phyloP scores from a whole-genome alignment of 75 land plant genomes.

The Pseudotsuga menziesii region DNA sequence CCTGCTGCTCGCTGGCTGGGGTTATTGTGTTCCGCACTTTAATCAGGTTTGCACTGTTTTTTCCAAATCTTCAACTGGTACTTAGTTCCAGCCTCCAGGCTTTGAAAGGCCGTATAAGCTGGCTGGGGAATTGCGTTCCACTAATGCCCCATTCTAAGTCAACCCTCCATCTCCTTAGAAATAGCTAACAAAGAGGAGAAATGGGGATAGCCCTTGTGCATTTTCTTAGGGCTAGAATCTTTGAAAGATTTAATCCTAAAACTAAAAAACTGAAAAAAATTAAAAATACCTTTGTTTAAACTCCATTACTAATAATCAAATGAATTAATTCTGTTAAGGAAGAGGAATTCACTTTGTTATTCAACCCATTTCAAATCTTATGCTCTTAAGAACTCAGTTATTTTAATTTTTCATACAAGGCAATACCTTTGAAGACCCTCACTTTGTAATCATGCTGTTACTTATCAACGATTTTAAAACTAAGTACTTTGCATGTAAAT shows the following conservation, averaged over 20 bases:
- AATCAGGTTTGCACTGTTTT: too few relatives aligned
- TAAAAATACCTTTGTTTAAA: not conserved
- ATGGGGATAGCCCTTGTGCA: not conserved
- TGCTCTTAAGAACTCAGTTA: not conserved
- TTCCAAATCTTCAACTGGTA: too few relatives aligned
- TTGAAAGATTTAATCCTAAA: not conserved
- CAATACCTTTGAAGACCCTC: not conserved
- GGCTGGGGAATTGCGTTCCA: too few relatives aligned
- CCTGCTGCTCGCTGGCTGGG: too few relatives aligned
- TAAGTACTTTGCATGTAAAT: not conserved
- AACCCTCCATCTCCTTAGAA: too few relatives aligned
- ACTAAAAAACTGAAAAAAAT: not conserved
- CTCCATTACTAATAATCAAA: too few relatives aligned
- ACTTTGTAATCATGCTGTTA: not conserved
- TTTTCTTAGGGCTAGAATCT: not conserved
- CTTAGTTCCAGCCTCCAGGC: too few relatives aligned
- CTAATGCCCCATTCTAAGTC: too few relatives aligned
- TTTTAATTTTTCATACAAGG: not conserved
- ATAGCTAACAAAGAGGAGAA: too few relatives aligned
- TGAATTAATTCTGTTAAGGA: not conserved
- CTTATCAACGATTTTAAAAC: not conserved
- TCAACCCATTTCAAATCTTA: too few relatives aligned
- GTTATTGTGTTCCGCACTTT: too few relatives aligned
- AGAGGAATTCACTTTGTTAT: not conserved
- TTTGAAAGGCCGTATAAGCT: too few relatives aligned